phyloP scores from a whole-genome alignment of 2,329 filamentous ascomycete genomes.

The Botrytis elliptica region DNA sequence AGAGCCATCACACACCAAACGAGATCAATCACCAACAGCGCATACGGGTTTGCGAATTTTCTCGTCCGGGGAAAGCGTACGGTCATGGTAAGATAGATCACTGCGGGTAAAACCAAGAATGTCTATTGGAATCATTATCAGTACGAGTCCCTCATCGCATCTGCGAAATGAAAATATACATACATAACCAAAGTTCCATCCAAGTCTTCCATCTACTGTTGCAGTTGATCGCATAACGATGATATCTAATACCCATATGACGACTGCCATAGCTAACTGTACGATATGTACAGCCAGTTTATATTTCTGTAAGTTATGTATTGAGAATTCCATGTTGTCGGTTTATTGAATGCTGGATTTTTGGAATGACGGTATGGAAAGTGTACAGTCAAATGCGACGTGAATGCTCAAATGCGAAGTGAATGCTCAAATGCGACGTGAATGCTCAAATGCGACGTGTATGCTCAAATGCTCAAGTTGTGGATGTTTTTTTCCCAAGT shows the following conservation, averaged over 20 bases:
- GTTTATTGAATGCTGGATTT: not conserved
- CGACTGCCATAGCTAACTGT: constrained; percentile 55
- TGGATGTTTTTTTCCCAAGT: not conserved
- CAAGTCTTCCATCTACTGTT: constrained; percentile 55
- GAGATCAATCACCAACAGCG: constrained; percentile 58
- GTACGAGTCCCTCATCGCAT: constrained; percentile 1
- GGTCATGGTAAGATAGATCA: constrained; percentile 64
- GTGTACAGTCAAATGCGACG: not conserved
- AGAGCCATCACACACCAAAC: constrained; percentile 62
- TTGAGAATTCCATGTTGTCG: constrained; percentile 35
- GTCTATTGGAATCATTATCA: constrained; percentile 46
- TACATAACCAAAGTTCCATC: constrained; percentile 65
- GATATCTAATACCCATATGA: constrained; percentile 60
- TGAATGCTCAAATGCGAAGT: not conserved
- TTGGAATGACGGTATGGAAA: not conserved
- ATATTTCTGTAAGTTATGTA: constrained; percentile 37
- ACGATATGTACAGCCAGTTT: constrained; percentile 58
- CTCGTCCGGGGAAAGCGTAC: constrained; percentile 62
- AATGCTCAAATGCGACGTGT: not conserved
- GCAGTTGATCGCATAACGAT: constrained; percentile 54
- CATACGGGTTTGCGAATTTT: constrained; percentile 60
- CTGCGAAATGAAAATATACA: constrained; percentile 34
- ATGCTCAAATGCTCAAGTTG: not conserved
- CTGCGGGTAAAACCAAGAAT: constrained; percentile 62
- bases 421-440: not conserved